Evolutionary conservation across 495 filamentous ascomycete genomes (phyloP).

Genomic region (Hypoxylon crocopeplum): DNA sequence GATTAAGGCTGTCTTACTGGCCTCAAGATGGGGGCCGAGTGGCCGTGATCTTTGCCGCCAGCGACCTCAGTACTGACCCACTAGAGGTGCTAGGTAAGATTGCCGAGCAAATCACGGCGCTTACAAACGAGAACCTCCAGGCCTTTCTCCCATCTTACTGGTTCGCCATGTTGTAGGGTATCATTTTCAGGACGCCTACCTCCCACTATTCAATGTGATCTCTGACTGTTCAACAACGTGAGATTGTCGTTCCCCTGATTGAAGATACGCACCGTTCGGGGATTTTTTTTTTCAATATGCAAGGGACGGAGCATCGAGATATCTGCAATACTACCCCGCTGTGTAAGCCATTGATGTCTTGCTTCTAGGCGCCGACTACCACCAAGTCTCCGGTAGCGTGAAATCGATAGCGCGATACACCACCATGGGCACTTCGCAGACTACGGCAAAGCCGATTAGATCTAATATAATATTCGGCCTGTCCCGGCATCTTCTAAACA

Average conservation of each 20-base stretch:
- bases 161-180: constrained; percentile 2
- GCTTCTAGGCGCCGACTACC: constrained; percentile 27
- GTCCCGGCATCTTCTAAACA: constrained; percentile 19
- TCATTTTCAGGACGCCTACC: constrained; percentile 3
- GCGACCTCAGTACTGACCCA: constrained; percentile 21
- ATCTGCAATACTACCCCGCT: constrained; percentile 18
- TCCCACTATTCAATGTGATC: constrained; percentile 9
- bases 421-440: not conserved
- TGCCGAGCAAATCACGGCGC: constrained; percentile 39
- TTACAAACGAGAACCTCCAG: constrained; percentile 12
- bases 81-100: constrained; percentile 23
- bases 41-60: constrained; percentile 28
- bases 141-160: constrained; percentile 2
- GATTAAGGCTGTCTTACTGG: not conserved
- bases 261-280: not conserved
- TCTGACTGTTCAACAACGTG: constrained; percentile 4
- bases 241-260: not conserved
- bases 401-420: constrained; percentile 5
- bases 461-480: constrained; percentile 36
- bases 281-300: constrained; percentile 1
- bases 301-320: constrained; percentile 4
- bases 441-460: not conserved
- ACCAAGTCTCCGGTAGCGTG: constrained; percentile 10
- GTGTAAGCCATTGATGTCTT: constrained; percentile 7
- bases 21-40: constrained; percentile 3